A percentile compares a stretch with the other conserved stretches of the same genome.
Conservation (phyloP, 2,329 filamentous ascomycete genomes). For the Fusarium hainanense region DNA sequence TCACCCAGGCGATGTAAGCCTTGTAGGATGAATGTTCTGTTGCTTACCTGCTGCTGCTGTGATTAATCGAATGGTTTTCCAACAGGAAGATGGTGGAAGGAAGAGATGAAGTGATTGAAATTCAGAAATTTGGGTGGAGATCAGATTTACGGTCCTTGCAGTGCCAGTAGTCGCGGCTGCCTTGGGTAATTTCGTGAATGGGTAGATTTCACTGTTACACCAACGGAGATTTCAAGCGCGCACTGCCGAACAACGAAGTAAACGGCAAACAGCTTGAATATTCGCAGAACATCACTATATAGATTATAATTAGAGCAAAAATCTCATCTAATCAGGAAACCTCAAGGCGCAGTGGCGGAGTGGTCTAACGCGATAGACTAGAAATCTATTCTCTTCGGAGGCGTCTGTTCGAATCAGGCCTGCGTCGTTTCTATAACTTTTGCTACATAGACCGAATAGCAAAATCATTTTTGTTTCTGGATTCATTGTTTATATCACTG, state of each 20-base stretch:
- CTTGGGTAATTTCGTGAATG: background rate
- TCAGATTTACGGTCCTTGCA: background rate
- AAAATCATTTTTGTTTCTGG: background rate
- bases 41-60: background rate
- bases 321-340: background rate
- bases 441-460: background rate
- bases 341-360: conserved; percentile 2
- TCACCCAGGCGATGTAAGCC: fast-evolving
- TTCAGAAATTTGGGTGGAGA: background rate
- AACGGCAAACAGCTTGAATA: background rate
- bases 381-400: conserved; percentile 15
- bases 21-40: background rate
- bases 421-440: conserved; percentile 4
- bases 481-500: fast-evolving
- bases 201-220: background rate
- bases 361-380: conserved; percentile 8
- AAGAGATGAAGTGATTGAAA: background rate
- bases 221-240: background rate
- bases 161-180: background rate
- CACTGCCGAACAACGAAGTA: background rate
- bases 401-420: conserved; percentile 15
- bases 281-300: background rate
- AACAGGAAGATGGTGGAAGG: background rate
- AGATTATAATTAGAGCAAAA: fast-evolving
- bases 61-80: background rate